Base-by-base conservation (phyloP, 1,139 yeast species). In the Geotrichum klebahnii region DNA sequence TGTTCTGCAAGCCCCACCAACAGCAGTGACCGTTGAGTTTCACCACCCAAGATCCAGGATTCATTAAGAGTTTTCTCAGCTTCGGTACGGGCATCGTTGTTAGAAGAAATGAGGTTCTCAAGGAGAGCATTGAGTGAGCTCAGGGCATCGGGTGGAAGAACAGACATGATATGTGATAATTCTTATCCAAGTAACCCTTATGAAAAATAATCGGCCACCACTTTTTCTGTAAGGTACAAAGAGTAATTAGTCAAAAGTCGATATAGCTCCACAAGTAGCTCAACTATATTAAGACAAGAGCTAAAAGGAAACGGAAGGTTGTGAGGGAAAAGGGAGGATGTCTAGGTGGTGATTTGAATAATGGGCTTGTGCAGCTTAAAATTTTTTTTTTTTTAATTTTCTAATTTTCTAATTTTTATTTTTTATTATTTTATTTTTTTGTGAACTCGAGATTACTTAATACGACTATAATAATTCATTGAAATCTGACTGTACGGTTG, bases 1-100 rank as follows among this genome's bases (percentile, higher is more conserved):
- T 84, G 94, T 63, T 85, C 88, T 1, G 96, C 92, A 50, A 92
- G 76, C 57, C 88, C 94, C 0, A 83, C 74, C 55, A 92, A 74
- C 48, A 92, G 72, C 57, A 82, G 68, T 60, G 83, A 89, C 35
- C 85, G 80, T 73, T 76, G 46, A 78, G 78, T 65, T 38, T 66
- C 59, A 26, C 65, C 66, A 33, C 68, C 69, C n/a, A 62, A 60
- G 32, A 72, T 61, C 97, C 97, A 92, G 40, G 84, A 84, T 26
- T 73, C 72, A 59, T 85, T 87, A 52, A 92, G 75, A 10, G 78
- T 71, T 54, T 74, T 75, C 66, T 92, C 98, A 10, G 97, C 97
- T 32, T 75, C 78, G 5, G 89, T 70, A 64, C 98, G 84, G 40
- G 76, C 67, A 20, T 71, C 64, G 64, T 90, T 90, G 63, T 90